Evolutionary conservation across 1,284 basidiomycete genomes (phyloP), one percentile per base, ranked within the genome.

Genomic region (Bjerkandera adusta): DNA sequence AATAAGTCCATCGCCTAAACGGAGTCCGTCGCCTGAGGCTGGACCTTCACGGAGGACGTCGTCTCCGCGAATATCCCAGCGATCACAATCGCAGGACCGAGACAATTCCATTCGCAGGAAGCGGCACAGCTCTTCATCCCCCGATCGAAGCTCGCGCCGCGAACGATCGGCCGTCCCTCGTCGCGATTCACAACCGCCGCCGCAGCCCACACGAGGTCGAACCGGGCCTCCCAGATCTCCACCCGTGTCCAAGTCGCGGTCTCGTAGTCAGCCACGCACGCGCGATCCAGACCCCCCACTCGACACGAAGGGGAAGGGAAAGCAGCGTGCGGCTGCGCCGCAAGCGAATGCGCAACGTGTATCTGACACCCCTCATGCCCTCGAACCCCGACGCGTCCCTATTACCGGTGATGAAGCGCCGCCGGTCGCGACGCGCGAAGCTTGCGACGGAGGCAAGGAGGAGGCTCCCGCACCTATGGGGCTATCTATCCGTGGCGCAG

Each of bases 401-500:
- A n/a, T n/a, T n/a, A n/a, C n/a, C n/a, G n/a, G n/a, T n/a, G n/a
- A n/a, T n/a, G n/a, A n/a, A n/a, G n/a, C 18, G 40, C 18, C 30
- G 30, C 39, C 16, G 45, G 13, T 7, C 30, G 24, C 43, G 33
- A 24, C 21, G 10, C 15, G 15, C 16, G 16, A 45, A n/a, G 5
- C 44, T 33, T 27, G n/a, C 12, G 44, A 11, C 29, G 13, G 15
- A 21, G 26, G 7, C 25, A 6, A 24, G 10, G n/a, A 29, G 33
- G 27, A 38, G n/a, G n/a, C n/a, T n/a, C n/a, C n/a, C 22, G 38
- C 27, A 22, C 20, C 34, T 20, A 24, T 25, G 29, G 42, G 40
- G 36, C 24, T 49, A 18, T 49, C 47, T 12, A 49, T 49, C 27
- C 47, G 47, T 22, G 47, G 47, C 16, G 47, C 47, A 24, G 36